Evolutionary conservation across 2,329 filamentous ascomycete genomes (phyloP), one percentile per base, ranked within the genome.

Genomic region (Hypoxylon sp.): DNA sequence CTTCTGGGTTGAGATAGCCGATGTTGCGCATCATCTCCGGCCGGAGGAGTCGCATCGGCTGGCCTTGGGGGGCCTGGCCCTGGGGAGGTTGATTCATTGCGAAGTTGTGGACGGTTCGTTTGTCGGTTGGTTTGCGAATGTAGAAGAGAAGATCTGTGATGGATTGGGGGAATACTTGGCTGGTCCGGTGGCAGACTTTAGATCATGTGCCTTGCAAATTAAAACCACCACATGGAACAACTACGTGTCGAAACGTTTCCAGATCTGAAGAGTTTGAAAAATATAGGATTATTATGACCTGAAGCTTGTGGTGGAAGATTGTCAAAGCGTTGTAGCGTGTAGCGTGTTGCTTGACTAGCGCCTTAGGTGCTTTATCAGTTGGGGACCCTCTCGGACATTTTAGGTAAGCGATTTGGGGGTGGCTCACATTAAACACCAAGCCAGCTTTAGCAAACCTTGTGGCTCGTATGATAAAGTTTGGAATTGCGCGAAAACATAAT

Each of bases 11-110:
- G 2, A 90, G 77, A 39, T 82, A 80, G 1, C 77, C 77, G 3
- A 88, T 78, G 5, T 65, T 78, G 32, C 81, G 79, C 73, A 88
- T 87, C 54, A 83, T 80, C 34, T 81, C 79, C 0, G 85, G 84
- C 32, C 80, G 78, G 32, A 79, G 78, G 17, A 72, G 67, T 4
- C 67, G 65, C 56, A 43, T 59, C 50, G 24, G 64, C 62, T 70
- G 70, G 41, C 28, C 52, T 49, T 64, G 65, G 32, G 56, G 57
- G 44, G 51, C 56, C 56, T 72, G 68, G 22, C 64, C 67, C 59
- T 68, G 70, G 10, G 62, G 51, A 13, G 52, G 54, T 51, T 63
- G 69, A 56, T 71, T 72, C 55, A 70, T 75, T 44, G 39, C 19
- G 37, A 19, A 11, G 32, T 32, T 32, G 32, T 34, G 32, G 13